Base-by-base conservation (phyloP, 2,329 filamentous ascomycete genomes). In the Zalaria obscura region DNA sequence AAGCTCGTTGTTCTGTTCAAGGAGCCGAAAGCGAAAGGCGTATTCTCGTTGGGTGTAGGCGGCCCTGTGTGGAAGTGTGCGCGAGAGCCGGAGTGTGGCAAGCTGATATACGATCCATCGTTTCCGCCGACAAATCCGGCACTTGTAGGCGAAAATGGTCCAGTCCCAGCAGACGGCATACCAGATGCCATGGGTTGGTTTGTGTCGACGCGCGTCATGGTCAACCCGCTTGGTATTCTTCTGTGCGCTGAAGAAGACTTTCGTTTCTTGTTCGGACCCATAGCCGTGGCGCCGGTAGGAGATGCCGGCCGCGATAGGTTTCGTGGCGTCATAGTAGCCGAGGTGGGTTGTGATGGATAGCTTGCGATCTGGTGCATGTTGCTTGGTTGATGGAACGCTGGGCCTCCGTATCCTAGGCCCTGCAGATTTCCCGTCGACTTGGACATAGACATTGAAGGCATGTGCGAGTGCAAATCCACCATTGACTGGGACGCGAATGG, bases 131-230 rank as follows among this genome's bases (percentile, higher is more conserved):
- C 42, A 37, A 56, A 53, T 53, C 60, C 40, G 54, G 59, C 54
- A 62, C 64, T 50, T 54, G 60, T 48, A 2, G 59, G 59, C 18
- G 66, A 62, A 47, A 68, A 67, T 27, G 55, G 47, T 51, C 45
- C 49, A 6, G 56, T 52, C 18, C 53, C 45, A 7, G 49, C 51
- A 18, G 51, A 54, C 27, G 56, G 50, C 42, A 56, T 47, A 25
- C 45, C 49, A 25, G 53, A 50, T 4, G 49, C 48, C 10, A 54
- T 51, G 8, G 51, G 46, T 41, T 57, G 54, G 36, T 48, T 59
- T 7, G 75, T 78, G 50, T 91, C 83, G 31, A 91, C 67, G 42
- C 77, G 77, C 2, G 87, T 93, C 87, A 94, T 93, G 5, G 80
- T 74, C 50, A 93, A 62, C 10, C 75, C 78, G 11, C 73, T 77